These are phyloP conservation scores for Trichoderma gracile DNA, from an alignment of 2,329 filamentous ascomycete genomes.

Conservation along the genomic window DNA sequence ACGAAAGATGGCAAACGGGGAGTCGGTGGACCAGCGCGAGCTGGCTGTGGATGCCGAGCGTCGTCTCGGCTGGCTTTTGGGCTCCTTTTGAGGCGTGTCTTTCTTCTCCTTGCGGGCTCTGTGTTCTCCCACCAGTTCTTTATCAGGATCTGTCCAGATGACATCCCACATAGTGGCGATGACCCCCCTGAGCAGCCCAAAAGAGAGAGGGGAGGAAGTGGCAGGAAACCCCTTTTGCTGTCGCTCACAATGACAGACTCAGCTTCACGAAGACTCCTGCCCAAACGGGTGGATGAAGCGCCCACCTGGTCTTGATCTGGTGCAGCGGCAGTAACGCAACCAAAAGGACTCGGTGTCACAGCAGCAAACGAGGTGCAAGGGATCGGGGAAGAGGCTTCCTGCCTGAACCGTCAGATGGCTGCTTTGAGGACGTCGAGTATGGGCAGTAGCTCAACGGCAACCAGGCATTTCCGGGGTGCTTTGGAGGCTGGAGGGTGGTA, in stretches of 20 bases:
- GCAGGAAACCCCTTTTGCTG: background rate
- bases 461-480: background rate
- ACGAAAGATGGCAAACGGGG: constrained; percentile 48
- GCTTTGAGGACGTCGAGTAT: background rate
- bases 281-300: constrained; percentile 3
- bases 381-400: background rate
- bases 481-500: background rate
- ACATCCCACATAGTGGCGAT: constrained; percentile 56
- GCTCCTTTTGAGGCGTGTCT: constrained; percentile 25
- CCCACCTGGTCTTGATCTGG: constrained; percentile 1
- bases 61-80: constrained; percentile 34
- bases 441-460: background rate
- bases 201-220: background rate
- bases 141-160: constrained; percentile 57
- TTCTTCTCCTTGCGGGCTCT: constrained; percentile 50
- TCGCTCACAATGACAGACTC: background rate
- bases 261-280: background rate
- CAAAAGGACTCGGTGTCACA: constrained; percentile 23
- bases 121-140: constrained; percentile 55
- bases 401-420: background rate
- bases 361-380: constrained; percentile 17
- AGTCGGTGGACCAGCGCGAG: constrained; percentile 44
- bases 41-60: constrained; percentile 47
- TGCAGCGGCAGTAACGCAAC: constrained; percentile 27
- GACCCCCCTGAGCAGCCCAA: constrained; percentile 16